Evolutionary conservation across 345 rosid species (phyloP).

Genomic region (Diplotaxis tenuifolia): DNA sequence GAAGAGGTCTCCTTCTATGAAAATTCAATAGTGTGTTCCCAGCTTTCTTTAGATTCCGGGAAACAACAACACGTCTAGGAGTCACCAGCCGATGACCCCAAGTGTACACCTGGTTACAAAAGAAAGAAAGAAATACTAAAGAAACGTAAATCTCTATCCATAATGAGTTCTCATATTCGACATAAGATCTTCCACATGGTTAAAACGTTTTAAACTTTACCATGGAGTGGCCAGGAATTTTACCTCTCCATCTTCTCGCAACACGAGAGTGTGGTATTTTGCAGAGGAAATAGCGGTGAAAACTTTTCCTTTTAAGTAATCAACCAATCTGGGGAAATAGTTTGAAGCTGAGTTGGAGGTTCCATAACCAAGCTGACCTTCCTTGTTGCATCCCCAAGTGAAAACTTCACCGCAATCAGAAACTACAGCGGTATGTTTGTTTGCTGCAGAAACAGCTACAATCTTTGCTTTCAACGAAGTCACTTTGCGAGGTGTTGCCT

Average conservation of each 20-base stretch:
- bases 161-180: too few species aligned
- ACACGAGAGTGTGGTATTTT: conserved; percentile 84
- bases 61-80: conserved; percentile 71
- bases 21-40: conserved; percentile 67
- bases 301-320: conserved; percentile 80
- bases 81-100: conserved; percentile 99
- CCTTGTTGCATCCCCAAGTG: conserved; percentile 98
- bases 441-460: conserved; percentile 93
- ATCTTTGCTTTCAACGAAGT: conserved; percentile 67
- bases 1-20: conserved; percentile 69
- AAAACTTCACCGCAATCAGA: conserved; percentile 88
- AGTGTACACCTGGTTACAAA: conserved; percentile 65
- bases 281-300: conserved; percentile 65
- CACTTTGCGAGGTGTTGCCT: conserved; percentile 95
- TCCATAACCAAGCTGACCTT: conserved; percentile 99
- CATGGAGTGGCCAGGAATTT: background rate
- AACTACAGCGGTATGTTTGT: conserved; percentile 92
- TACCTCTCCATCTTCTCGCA: conserved; percentile 93
- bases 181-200: background rate
- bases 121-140: conserved; percentile 26
- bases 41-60: conserved; percentile 72
- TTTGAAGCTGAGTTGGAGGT: conserved; percentile 98
- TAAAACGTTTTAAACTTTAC: background rate
- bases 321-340: conserved; percentile 88
- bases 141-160: conserved; percentile 20